Evolutionary conservation across 768 basidiomycete genomes (phyloP).

Genomic region (Boletus pseudopeckii): DNA sequence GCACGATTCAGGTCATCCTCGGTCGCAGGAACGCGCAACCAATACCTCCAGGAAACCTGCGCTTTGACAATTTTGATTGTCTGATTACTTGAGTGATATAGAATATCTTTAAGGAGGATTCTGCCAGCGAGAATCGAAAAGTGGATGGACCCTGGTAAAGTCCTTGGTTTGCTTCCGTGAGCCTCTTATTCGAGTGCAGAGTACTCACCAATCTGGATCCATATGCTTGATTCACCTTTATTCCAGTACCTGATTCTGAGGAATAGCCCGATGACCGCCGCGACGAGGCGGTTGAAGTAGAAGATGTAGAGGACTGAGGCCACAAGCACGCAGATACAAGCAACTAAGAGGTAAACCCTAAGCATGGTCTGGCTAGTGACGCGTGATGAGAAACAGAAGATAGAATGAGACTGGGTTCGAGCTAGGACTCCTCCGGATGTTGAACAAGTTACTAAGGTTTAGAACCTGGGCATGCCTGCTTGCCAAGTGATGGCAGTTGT

Average conservation of each 20-base stretch:
- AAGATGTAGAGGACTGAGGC: conserved; percentile 74
- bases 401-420: background rate
- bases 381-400: background rate
- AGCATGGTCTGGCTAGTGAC: conserved; percentile 41
- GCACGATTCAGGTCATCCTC: conserved; percentile 60
- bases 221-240: conserved; percentile 67
- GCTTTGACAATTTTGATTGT: conserved; percentile 81
- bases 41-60: conserved; percentile 90
- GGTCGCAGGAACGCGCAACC: conserved; percentile 79
- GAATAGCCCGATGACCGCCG: conserved; percentile 57
- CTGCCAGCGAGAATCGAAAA: conserved; percentile 85
- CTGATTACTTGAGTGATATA: conserved; percentile 91
- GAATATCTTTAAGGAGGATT: conserved; percentile 82
- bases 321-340: conserved; percentile 54
- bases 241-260: conserved; percentile 80
- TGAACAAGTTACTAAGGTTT: background rate
- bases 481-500: no score
- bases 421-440: background rate
- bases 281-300: conserved; percentile 88
- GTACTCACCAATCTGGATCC: conserved; percentile 74
- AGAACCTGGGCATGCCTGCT: conserved; percentile 4
- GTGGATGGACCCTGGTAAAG: conserved; percentile 74
- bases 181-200: background rate
- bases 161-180: conserved; percentile 1
- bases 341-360: conserved; percentile 55